Conservation (phyloP, 148 eudicot species). For the Silene uniflora region DNA sequence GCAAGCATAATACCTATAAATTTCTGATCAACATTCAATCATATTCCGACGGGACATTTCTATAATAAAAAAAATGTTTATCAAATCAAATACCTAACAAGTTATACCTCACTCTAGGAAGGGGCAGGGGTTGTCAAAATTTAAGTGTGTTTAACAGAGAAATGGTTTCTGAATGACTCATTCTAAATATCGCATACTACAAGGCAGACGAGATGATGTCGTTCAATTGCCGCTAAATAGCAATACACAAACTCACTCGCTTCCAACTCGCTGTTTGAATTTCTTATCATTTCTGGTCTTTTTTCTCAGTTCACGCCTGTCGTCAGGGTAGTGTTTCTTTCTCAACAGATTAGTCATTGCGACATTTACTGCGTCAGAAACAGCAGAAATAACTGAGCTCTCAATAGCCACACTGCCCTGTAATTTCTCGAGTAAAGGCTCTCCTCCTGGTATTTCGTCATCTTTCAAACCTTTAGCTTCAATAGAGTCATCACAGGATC, state of each 20-base stretch:
- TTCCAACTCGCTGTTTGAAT: constrained; percentile 24
- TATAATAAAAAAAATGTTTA: too few species aligned
- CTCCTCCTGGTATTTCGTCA: constrained; percentile 56
- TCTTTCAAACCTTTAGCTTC: constrained; percentile 52
- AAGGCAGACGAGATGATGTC: neutral
- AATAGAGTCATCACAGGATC: constrained; percentile 11
- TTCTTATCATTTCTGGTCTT: constrained; percentile 83
- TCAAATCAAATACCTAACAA: neutral
- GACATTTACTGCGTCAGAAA: constrained; percentile 72
- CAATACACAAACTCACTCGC: neutral
- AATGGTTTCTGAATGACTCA: neutral
- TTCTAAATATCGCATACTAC: neutral
- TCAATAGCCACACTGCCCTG: constrained; percentile 63
- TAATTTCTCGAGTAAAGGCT: constrained; percentile 57
- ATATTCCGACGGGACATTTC: too few species aligned
- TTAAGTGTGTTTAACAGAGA: neutral
- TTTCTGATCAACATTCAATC: too few species aligned
- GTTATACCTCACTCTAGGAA: neutral
- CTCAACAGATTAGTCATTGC: constrained; percentile 75
- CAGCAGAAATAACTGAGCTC: constrained; percentile 44
- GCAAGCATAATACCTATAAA: too few species aligned
- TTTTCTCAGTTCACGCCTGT: constrained; percentile 75
- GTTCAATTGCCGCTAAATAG: neutral
- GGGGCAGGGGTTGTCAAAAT: neutral
- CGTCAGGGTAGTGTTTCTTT: constrained; percentile 72